phyloP scores from a whole-genome alignment of 345 rosid genomes.

The Corymbia maculata region DNA sequence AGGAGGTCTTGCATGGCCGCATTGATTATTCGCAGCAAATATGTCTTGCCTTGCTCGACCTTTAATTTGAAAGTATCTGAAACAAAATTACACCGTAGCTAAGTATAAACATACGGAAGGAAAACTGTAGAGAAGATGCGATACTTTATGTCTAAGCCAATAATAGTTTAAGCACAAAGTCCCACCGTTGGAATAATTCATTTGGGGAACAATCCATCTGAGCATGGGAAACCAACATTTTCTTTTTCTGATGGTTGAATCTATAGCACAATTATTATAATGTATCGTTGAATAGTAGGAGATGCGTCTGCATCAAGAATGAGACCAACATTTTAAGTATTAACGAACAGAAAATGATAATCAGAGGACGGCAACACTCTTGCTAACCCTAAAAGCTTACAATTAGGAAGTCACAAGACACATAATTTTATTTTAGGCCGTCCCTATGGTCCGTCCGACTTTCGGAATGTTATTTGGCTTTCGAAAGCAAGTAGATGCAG shows the following conservation, averaged over 20 bases:
- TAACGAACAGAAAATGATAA: neutral
- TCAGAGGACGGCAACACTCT: neutral
- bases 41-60: conserved; percentile 23
- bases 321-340: neutral
- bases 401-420: neutral
- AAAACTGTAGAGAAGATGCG: neutral
- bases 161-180: neutral
- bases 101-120: neutral
- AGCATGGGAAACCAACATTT: neutral
- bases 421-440: neutral
- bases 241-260: neutral
- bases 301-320: neutral
- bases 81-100: neutral
- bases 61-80: conserved; percentile 3
- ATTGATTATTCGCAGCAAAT: conserved; percentile 22
- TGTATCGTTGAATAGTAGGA: neutral
- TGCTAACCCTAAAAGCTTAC: neutral
- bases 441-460: neutral
- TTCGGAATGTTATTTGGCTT: neutral
- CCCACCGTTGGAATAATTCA: neutral
- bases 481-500: neutral
- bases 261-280: neutral
- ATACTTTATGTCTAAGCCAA: neutral
- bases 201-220: neutral
- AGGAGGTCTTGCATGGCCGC: conserved; percentile 17